Base-by-base conservation (phyloP, 306 rosid species). In the Begonia peltatifolia region DNA sequence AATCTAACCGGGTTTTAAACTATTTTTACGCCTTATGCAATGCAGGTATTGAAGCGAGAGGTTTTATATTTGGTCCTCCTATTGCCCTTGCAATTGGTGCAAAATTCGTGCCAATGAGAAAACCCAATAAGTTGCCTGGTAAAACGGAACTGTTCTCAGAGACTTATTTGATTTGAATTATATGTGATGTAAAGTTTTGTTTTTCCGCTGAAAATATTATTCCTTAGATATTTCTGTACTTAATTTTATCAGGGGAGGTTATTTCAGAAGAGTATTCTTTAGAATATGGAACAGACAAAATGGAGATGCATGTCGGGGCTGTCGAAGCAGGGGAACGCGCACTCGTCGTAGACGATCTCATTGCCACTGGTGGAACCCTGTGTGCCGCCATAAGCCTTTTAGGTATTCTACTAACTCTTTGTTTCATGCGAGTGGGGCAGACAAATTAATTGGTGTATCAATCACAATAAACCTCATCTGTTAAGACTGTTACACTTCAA, bases 301-400 rank as follows among this genome's bases (percentile, higher is more conserved):
- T 86, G 16, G 96, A 92, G 76, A 92, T 92, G 99, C 99, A 92
- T 59, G 96, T 81, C 1, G 99, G 96, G 62, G 99, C 99, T 56
- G 93, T 92, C 11, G 58, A 83, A 62, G 46, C 76, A 11, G 99
- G 99, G 58, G 99, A 92, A 48, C 87, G 99, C 38, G 99, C 94
- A 56, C 68, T 92, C 43, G 58, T 92, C 76, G 74, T 92, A 57
- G 96, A 92, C 63, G 99, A 92, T 75, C 96, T 92, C 68, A 83
- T 92, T 71, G 99, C 99, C 46, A 92, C 94, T 9, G 99, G 99
- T 16, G 99, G 99, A 67, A 92, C 99, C 22, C 71, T 86, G 72
- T 56, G 73, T 75, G 94, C 99, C 47, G 99, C 99, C 50, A 70
- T 92, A 69, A 83, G 68, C 54, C 86, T 92, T 53, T 93, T 92